Evolutionary conservation across 768 basidiomycete species (phyloP).

Genomic region (Boletus eberwhitei): DNA sequence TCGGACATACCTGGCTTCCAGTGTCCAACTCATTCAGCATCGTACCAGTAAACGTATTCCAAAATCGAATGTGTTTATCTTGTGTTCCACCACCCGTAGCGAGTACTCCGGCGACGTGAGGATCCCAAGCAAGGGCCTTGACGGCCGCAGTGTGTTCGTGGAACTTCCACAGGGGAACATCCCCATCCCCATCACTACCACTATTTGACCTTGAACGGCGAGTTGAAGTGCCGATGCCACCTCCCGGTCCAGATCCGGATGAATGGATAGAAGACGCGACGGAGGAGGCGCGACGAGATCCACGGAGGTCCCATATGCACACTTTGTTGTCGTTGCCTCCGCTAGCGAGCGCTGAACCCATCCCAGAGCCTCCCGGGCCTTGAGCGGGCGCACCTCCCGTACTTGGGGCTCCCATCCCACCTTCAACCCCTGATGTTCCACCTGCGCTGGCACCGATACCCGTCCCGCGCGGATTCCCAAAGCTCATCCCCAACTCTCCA

Average conservation of each 20-base stretch:
- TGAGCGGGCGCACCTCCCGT: conserved; percentile 25
- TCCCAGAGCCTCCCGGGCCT: conserved; percentile 31
- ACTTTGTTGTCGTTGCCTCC: conserved; percentile 99
- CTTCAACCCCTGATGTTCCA: conserved; percentile 28
- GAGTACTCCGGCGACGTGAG: conserved; percentile 84
- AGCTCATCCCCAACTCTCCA: conserved; percentile 27
- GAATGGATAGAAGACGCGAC: conserved; percentile 24
- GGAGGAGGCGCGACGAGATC: conserved; percentile 42
- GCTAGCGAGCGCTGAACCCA: conserved; percentile 69
- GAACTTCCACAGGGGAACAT: conserved; percentile 86
- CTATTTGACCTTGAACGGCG: conserved; percentile 27
- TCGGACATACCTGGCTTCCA: conserved; percentile 74
- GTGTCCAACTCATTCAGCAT: conserved; percentile 90
- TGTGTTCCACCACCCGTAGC: conserved; percentile 98
- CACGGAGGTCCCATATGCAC: conserved; percentile 91
- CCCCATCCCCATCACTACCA: conserved; percentile 35
- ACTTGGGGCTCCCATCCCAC: conserved; percentile 18
- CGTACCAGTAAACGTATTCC: conserved; percentile 87
- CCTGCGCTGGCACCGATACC: conserved; percentile 1
- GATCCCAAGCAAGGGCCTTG: conserved; percentile 98
- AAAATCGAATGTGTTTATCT: conserved; percentile 96
- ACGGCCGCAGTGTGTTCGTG: conserved; percentile 97
- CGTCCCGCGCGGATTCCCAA: conserved; percentile 23
- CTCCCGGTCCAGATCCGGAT: conserved; percentile 30
- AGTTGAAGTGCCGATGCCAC: conserved; percentile 20